Conservation (phyloP, 441 rosid genomes). For the Adansonia rubrostipa region DNA sequence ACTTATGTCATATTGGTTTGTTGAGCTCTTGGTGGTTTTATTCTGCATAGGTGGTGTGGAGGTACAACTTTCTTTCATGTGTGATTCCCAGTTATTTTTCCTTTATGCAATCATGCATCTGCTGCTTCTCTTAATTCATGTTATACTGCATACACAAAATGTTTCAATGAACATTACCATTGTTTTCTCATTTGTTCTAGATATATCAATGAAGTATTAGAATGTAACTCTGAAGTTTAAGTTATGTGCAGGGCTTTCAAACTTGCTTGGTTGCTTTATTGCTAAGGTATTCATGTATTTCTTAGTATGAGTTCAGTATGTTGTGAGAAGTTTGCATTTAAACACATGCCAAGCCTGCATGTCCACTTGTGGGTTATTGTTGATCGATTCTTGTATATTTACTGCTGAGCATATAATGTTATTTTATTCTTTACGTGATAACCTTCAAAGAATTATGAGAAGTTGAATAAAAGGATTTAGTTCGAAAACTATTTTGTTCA, state of each 20-base stretch:
- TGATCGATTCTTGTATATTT: conserved; percentile 10
- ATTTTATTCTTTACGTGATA: conserved; percentile 12
- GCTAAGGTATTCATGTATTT: conserved; percentile 59
- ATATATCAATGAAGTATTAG: conserved; percentile 16
- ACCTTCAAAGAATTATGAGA: neutral
- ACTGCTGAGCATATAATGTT: neutral
- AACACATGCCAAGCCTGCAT: neutral
- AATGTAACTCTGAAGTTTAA: conserved; percentile 34
- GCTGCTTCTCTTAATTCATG: neutral
- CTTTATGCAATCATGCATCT: neutral
- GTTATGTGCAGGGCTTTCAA: conserved; percentile 81
- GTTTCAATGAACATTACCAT: neutral
- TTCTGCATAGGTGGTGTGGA: conserved; percentile 97
- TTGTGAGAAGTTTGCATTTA: conserved; percentile 17
- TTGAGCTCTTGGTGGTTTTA: conserved; percentile 89
- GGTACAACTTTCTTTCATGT: conserved; percentile 48
- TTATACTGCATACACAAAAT: neutral
- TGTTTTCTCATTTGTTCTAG: neutral
- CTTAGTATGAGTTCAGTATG: conserved; percentile 20
- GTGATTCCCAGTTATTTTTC: neutral
- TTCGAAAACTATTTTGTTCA: neutral
- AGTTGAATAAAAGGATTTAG: neutral
- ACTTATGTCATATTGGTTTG: conserved; percentile 89
- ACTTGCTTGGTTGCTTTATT: conserved; percentile 90
- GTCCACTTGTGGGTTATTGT: conserved; percentile 19